Base-by-base conservation (phyloP, 2,329 filamentous ascomycete genomes). In the Ascochyta fabae region DNA sequence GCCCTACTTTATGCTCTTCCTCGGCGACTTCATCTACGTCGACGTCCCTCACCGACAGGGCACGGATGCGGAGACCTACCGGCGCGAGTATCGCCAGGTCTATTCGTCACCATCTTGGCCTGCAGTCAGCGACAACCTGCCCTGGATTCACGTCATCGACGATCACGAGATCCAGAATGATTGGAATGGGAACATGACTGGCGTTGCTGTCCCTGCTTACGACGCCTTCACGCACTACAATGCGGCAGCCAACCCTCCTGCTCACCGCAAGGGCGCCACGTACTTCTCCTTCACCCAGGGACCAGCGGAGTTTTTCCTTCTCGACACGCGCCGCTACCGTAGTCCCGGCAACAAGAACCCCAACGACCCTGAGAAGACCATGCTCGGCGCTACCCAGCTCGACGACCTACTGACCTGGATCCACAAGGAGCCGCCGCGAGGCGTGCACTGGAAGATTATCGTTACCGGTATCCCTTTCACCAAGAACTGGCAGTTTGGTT, bases 111-210 rank as follows among this genome's bases (percentile, higher is more conserved):
- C 94, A 0, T 94, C 96, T 62, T 99, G 95, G 95, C 81, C 85
- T 1, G 79, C 86, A 0, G 87, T 90, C 10, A 86, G 86, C 0
- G 83, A 89, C 64, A 88, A 92, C 51, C 80, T 98, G n/a, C 96
- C 93, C 66, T 99, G 95, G 95, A 91, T 98, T 40, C 95, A 99
- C 70, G 93, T 96, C 2, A 84, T 97, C 6, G 95, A 99, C 70
- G 95, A 99, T 72, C 95, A 99, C 69, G 95, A 99, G 72, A 97
- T 99, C 59, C 85, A 85, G 5, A 98, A 99, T 66, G 95, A 98
- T 77, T 98, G 93, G 92, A 87, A 89, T 56, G 82, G 84, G 16
- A 95, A 94, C 71, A 88, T 85, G 13, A 92, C 91, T 0, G 90
- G 91, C 6, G 84, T 96, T 0, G 97, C 94, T 71, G 76, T 83